Conservation (phyloP, 805 yeast species). For the Barnettozyma vustinii region DNA sequence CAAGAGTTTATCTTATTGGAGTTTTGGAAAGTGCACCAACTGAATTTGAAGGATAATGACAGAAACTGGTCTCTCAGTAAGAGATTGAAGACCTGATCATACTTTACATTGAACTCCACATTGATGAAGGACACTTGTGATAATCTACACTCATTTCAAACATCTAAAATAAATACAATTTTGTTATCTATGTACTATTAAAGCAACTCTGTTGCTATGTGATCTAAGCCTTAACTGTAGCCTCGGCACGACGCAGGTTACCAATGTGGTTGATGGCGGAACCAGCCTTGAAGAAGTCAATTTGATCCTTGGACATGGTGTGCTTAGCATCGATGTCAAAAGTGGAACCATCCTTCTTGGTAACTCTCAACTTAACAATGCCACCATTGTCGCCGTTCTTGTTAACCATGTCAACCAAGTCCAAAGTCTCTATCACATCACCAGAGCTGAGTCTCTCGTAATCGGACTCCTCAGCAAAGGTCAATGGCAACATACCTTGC, state of each 20-base stretch:
- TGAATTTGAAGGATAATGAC: constrained; percentile 55
- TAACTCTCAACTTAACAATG: constrained; percentile 59
- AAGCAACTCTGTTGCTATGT: background rate
- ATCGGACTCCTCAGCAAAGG: constrained; percentile 85
- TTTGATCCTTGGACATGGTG: constrained; percentile 95
- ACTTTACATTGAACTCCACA: background rate
- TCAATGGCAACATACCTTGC: constrained; percentile 95
- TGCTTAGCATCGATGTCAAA: constrained; percentile 77
- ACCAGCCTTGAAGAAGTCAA: constrained; percentile 95
- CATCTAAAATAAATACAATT: background rate
- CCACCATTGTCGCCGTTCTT: constrained; percentile 91
- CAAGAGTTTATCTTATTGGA: constrained; percentile 58
- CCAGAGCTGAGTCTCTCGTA: constrained; percentile 77
- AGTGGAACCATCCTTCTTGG: constrained; percentile 65
- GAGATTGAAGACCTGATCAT: constrained; percentile 8
- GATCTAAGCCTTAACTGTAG: constrained; percentile 10
- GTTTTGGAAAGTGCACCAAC: constrained; percentile 62
- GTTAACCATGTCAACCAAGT: constrained; percentile 67
- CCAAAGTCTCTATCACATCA: constrained; percentile 72
- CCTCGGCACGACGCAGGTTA: constrained; percentile 37
- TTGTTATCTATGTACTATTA: background rate
- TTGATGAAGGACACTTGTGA: background rate
- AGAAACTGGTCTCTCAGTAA: constrained; percentile 72
- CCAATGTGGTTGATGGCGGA: constrained; percentile 94
- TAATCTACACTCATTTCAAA: background rate